Conservation (phyloP, 2,329 filamentous ascomycete species). For the Fusarium sp. region DNA sequence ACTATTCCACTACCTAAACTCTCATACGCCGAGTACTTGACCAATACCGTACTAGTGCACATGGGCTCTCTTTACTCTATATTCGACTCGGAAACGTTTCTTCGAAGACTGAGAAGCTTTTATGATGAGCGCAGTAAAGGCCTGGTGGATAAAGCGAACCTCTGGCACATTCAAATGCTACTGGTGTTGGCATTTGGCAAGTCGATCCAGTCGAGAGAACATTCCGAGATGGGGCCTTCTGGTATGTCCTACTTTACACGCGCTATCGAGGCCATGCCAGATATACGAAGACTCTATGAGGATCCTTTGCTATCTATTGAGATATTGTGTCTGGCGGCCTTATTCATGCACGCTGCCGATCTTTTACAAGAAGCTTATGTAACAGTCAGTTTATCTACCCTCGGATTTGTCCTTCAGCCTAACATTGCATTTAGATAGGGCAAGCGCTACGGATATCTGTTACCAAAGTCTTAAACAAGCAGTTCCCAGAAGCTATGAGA, state of each 20-base stretch:
- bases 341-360: slow-evolving; percentile 41
- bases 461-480: slow-evolving; percentile 31
- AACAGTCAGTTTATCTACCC: slow-evolving; percentile 8
- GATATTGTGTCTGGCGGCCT: slow-evolving; percentile 28
- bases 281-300: slow-evolving; percentile 34
- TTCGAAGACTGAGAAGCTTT: slow-evolving; percentile 19
- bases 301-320: slow-evolving; percentile 37
- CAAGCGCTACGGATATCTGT: slow-evolving; percentile 35
- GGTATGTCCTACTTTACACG: slow-evolving; percentile 36
- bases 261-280: slow-evolving; percentile 35
- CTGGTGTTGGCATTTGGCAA: slow-evolving; percentile 36
- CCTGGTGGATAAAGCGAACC: neutral
- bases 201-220: slow-evolving; percentile 37
- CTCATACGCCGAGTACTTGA: slow-evolving; percentile 34
- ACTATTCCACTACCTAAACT: slow-evolving; percentile 30
- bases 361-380: slow-evolving; percentile 39
- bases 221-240: slow-evolving; percentile 35
- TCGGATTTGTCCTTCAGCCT: neutral
- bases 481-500: slow-evolving; percentile 31
- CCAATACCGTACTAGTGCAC: slow-evolving; percentile 34
- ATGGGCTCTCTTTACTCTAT: slow-evolving; percentile 34
- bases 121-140: slow-evolving; percentile 15
- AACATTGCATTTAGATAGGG: slow-evolving; percentile 15
- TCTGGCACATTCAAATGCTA: slow-evolving; percentile 41
- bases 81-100: slow-evolving; percentile 24